Conservation (phyloP, 306 rosid species). For the Quillaja saponaria region DNA sequence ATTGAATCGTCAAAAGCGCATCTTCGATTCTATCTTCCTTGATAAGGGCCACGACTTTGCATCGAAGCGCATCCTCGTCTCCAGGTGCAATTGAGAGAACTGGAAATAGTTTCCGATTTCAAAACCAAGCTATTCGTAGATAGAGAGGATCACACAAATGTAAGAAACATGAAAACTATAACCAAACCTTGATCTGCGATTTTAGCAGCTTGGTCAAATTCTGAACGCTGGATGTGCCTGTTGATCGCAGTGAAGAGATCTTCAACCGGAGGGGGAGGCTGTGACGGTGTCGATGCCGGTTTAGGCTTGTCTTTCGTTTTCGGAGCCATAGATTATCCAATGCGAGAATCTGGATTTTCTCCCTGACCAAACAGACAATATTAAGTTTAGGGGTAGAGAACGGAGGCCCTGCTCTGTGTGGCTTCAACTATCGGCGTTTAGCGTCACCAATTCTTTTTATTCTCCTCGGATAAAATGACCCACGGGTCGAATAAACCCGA, state of each 20-base stretch:
- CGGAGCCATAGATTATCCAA: slow-evolving; percentile 66
- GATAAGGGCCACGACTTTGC: slow-evolving; percentile 79
- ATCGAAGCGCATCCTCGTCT: slow-evolving; percentile 82
- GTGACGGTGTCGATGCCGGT: slow-evolving; percentile 46
- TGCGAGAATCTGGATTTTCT: slow-evolving; percentile 20
- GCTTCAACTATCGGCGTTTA: not conserved
- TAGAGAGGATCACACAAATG: not conserved
- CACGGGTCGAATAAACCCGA: no score
- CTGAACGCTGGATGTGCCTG: slow-evolving; percentile 63
- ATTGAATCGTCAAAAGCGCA: slow-evolving; percentile 63
- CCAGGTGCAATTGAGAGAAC: slow-evolving; percentile 71
- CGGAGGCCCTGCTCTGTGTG: no score
- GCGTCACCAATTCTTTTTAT: no score
- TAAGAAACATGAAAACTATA: not conserved
- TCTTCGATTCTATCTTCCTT: slow-evolving; percentile 62
- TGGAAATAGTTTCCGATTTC: slow-evolving; percentile 26
- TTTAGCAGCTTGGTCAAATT: slow-evolving; percentile 67
- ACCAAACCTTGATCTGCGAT: slow-evolving; percentile 82
- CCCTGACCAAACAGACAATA: slow-evolving; percentile 24
- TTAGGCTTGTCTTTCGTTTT: slow-evolving; percentile 61
- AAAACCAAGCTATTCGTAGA: not conserved
- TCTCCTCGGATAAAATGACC: no score
- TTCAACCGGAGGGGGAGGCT: slow-evolving; percentile 71
- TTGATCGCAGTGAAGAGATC: slow-evolving; percentile 80
- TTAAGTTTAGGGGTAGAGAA: not conserved